Base-by-base conservation (phyloP, 768 basidiomycete species). In the Pleurotus tuoliensis region DNA sequence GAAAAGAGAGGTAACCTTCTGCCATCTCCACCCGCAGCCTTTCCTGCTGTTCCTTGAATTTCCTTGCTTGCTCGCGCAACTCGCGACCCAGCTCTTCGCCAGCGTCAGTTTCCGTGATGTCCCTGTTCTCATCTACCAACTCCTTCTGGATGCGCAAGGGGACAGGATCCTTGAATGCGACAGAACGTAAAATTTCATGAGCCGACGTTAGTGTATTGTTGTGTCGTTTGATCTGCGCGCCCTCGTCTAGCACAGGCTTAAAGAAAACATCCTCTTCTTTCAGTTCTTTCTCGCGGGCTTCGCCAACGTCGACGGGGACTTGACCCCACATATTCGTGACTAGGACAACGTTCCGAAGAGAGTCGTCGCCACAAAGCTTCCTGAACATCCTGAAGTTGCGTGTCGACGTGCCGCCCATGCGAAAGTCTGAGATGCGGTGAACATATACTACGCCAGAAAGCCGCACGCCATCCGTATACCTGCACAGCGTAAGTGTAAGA, bases 341-440 rank as follows among this genome's bases (percentile, higher is more conserved):
- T 57, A 81, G 69, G 43, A 78, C 68, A 47, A 81, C 80, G 60
- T 80, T 77, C 51, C 70, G 69, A 57, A 81, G 69, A 5, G 76
- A 66, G 47, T 59, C 68, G 24, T 74, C 73, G 25, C 79, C 79
- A 60, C 79, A 80, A 22, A 81, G 70, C 53, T 76, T 67, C 47
- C 72, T 67, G 64, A 81, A 80, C 69, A 81, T 74, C 34, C 66
- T 69, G 55, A 80, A 76, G 63, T 80, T 81, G 59, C 72, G 72
- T 38, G 64, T 68, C 38, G 76, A 71, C 4, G 71, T 71, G 24
- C 75, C 75, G 41, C 77, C 78, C 63, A 83, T 71, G 22, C 80
- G 67, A 66, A 75, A 70, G 58, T 82, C 82, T 13, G 73, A 70
- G 55, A 83, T 83, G 2, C 80, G 77, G 61, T 82, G 82, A 66